These are phyloP conservation scores for Blastobotrys apis DNA, from an alignment of 1,139 yeast genomes.

Conservation along the genomic window DNA sequence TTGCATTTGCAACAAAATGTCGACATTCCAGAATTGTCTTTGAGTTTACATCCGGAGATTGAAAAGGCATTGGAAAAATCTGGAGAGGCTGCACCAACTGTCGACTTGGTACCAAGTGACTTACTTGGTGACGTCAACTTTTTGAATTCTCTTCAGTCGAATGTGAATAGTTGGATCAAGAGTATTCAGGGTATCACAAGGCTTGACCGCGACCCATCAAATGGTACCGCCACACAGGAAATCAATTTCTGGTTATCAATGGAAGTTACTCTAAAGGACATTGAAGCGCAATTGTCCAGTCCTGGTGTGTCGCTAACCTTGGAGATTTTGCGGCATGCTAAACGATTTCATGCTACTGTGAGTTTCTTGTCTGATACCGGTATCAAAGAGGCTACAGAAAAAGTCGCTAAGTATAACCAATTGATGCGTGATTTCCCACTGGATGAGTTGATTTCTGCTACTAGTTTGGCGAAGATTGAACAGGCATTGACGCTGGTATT, in stretches of 20 bases:
- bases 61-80: slow-evolving; percentile 39
- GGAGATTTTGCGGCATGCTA: slow-evolving; percentile 61
- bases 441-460: slow-evolving; percentile 51
- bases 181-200: slow-evolving; percentile 57
- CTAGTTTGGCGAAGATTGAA: slow-evolving; percentile 45
- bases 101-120: slow-evolving; percentile 35
- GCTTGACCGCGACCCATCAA: slow-evolving; percentile 47
- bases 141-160: slow-evolving; percentile 61
- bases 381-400: slow-evolving; percentile 51
- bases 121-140: slow-evolving; percentile 49
- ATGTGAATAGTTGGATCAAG: slow-evolving; percentile 70
- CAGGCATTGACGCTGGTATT: slow-evolving; percentile 49
- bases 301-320: slow-evolving; percentile 57
- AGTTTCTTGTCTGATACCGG: slow-evolving; percentile 73
- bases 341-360: slow-evolving; percentile 74
- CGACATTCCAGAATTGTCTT: slow-evolving; percentile 60
- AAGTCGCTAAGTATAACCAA: slow-evolving; percentile 53
- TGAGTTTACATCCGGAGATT: slow-evolving; percentile 53
- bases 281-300: slow-evolving; percentile 56
- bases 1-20: slow-evolving; percentile 66
- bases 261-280: slow-evolving; percentile 55
- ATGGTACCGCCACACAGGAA: slow-evolving; percentile 66
- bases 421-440: slow-evolving; percentile 70
- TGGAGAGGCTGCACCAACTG: slow-evolving; percentile 15
- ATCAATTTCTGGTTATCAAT: slow-evolving; percentile 74